Conservation (phyloP, 148 eudicot species). For the Rhododendron kiyosumense region DNA sequence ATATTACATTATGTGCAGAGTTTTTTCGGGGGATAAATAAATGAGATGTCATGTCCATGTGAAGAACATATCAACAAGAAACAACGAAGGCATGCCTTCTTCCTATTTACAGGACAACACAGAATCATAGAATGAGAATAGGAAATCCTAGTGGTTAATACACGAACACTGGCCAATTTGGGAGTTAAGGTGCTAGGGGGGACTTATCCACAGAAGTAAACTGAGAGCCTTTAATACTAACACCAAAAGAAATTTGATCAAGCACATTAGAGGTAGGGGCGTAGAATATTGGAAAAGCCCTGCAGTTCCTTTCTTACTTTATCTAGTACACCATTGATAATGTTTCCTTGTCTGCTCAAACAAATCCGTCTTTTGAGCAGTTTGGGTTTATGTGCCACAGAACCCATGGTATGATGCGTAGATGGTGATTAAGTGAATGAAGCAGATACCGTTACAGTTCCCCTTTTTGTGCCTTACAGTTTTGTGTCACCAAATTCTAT, state of each 20-base stretch:
- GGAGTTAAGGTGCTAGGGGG: neutral
- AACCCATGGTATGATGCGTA: neutral
- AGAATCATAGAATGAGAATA: neutral
- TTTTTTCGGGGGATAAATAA: neutral
- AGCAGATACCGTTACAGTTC: no score
- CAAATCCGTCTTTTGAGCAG: neutral
- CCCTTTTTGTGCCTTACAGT: neutral
- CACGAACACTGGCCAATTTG: neutral
- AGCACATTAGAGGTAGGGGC: neutral
- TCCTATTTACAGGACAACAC: neutral
- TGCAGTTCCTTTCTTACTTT: neutral
- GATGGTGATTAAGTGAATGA: no score
- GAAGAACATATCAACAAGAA: neutral
- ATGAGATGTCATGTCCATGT: neutral
- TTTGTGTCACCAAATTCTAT: no score
- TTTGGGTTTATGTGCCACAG: neutral
- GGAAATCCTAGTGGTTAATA: neutral
- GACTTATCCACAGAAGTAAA: neutral
- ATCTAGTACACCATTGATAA: neutral
- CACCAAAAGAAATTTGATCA: neutral
- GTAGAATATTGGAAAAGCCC: neutral
- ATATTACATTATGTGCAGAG: neutral
- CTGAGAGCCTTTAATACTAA: neutral
- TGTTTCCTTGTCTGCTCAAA: neutral
- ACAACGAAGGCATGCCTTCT: neutral